Conservation (phyloP, 1,139 yeast species). For the Saccharomyces hybrid region DNA sequence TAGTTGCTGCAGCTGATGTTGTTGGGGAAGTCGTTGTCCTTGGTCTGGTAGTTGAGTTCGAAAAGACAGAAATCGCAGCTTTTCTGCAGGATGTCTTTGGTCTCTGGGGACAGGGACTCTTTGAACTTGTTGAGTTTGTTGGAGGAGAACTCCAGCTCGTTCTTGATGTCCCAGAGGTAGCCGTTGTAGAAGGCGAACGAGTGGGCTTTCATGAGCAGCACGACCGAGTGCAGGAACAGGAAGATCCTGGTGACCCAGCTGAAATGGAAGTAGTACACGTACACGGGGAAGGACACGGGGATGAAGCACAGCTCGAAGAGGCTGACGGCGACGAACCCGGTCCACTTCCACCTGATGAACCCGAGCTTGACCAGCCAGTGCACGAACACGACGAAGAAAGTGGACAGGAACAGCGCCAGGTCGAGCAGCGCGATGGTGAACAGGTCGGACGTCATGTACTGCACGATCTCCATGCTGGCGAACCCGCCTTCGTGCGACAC, state of each 20-base stretch:
- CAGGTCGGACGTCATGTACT: slow-evolving; percentile 44
- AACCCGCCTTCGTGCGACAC: slow-evolving; percentile 5
- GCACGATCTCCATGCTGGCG: slow-evolving; percentile 33
- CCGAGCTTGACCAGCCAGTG: slow-evolving; percentile 44
- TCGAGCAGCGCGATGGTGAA: slow-evolving; percentile 59
- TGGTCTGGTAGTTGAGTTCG: slow-evolving; percentile 47
- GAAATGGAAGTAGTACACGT: slow-evolving; percentile 42
- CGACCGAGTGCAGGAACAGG: slow-evolving; percentile 69
- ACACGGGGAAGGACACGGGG: slow-evolving; percentile 40
- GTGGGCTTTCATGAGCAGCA: slow-evolving; percentile 84
- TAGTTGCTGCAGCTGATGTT: slow-evolving; percentile 57
- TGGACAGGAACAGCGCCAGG: slow-evolving; percentile 53
- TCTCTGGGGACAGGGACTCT: slow-evolving; percentile 17
- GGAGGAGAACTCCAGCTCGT: slow-evolving; percentile 49
- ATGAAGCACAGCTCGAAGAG: slow-evolving; percentile 47
- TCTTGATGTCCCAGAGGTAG: slow-evolving; percentile 58
- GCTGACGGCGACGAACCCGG: slow-evolving; percentile 56
- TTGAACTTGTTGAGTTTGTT: slow-evolving; percentile 23
- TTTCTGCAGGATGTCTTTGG: slow-evolving; percentile 34
- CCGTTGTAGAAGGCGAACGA: slow-evolving; percentile 86
- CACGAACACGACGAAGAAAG: slow-evolving; percentile 47
- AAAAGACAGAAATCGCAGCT: slow-evolving; percentile 55
- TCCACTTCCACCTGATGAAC: slow-evolving; percentile 45
- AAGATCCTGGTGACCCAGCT: slow-evolving; percentile 88
- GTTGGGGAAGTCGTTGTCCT: slow-evolving; percentile 45